A percentile compares a stretch with the other conserved stretches of the same genome.
Conservation (phyloP, 2,329 filamentous ascomycete genomes). For the Aspergillus candidus region DNA sequence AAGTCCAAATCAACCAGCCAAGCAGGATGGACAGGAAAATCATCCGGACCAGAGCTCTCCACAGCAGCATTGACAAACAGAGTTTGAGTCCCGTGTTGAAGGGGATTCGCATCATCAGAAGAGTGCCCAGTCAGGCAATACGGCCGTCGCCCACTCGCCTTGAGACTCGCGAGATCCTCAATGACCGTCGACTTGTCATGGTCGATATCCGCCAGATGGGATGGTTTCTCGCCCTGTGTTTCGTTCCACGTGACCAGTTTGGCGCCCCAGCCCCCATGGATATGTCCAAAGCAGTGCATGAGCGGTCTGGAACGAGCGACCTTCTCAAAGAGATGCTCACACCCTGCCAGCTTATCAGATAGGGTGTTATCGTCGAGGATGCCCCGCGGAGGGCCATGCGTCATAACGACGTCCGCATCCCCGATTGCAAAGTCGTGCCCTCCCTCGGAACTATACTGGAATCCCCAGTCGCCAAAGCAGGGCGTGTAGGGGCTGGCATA, state of each 20-base stretch:
- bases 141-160: slow-evolving; percentile 4
- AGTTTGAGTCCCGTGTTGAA: slow-evolving; percentile 44
- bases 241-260: slow-evolving; percentile 49
- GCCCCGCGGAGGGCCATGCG: slow-evolving; percentile 51
- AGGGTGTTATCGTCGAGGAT: slow-evolving; percentile 43
- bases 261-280: slow-evolving; percentile 52
- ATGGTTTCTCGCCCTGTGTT: slow-evolving; percentile 26
- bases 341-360: slow-evolving; percentile 26
- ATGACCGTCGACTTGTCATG: slow-evolving; percentile 35
- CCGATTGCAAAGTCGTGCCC: slow-evolving; percentile 35
- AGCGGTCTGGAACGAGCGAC: slow-evolving; percentile 27
- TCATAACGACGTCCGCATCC: slow-evolving; percentile 46
- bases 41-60: slow-evolving; percentile 28
- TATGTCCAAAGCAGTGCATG: slow-evolving; percentile 39
- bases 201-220: slow-evolving; percentile 46
- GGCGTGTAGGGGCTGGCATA: slow-evolving; percentile 53
- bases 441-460: slow-evolving; percentile 41
- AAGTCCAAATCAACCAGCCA: slow-evolving; percentile 52
- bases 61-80: slow-evolving; percentile 58
- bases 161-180: slow-evolving; percentile 14
- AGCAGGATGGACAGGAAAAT: slow-evolving; percentile 38
- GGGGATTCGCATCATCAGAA: slow-evolving; percentile 21
- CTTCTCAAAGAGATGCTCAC: slow-evolving; percentile 25
- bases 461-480: slow-evolving; percentile 43
- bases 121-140: slow-evolving; percentile 39